Evolutionary conservation across 768 basidiomycete species (phyloP), one percentile per base, ranked within the genome.

Genomic region (Pisolithus sp.): DNA sequence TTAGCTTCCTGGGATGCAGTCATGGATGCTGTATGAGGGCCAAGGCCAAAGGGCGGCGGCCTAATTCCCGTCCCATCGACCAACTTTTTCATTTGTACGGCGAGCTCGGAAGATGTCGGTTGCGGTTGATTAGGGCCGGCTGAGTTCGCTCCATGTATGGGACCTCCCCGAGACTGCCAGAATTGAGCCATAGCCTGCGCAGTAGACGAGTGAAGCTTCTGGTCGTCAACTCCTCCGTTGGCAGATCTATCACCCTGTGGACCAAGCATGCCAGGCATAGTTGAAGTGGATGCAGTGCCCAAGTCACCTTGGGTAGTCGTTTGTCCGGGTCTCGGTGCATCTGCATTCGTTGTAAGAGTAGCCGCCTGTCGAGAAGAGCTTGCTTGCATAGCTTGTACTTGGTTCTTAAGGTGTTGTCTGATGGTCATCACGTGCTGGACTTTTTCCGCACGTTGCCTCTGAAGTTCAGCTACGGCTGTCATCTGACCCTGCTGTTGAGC

Each of bases 21-120:
- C 50, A 56, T 50, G 30, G 67, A 59, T 20, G 53, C 7, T 43
- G 41, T 49, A 18, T 58, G 66, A 37, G 56, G 53, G 20, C 53
- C 47, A 39, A 49, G 47, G 44, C 55, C 58, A 30, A 54, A 51
- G 39, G 15, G 48, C 48, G 57, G 67, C 12, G 69, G 54, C 5
- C 57, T 59, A 15, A 66, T 59, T 24, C 68, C 68, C 50, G 71
- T 73, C 60, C 76, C 76, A 46, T 82, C 80, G 5, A 71, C 58
- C 56, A 75, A 53, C 56, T 77, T 80, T 51, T 76, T 74, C 70
- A 78, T 73, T 55, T 79, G 81, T 26, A 68, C 58, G 4, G 60
- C 68, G 12, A 72, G 28, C 37, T 54, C 59, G 12, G 66, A 49
- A 23, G 47, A 37, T 17, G 45, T 13, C 17, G 23, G 18, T 48